Base-by-base conservation (phyloP, 495 filamentous ascomycete species). In the Penicillium diatomitis region DNA sequence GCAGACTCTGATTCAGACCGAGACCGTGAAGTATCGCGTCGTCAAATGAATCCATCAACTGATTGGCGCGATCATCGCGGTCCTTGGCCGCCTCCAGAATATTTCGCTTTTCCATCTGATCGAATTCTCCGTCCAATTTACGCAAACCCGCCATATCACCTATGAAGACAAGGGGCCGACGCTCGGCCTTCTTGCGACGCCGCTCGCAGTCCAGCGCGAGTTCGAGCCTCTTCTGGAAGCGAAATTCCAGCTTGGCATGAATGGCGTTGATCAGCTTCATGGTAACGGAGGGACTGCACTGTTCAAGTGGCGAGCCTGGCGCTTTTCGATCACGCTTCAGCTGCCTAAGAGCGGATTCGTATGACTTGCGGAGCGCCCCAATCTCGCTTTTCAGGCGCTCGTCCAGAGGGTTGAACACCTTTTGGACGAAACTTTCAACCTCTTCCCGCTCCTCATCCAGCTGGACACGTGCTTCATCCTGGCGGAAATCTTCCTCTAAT, bases 401-500 rank as follows among this genome's bases (percentile, higher is more conserved):
- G 53, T 80, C 79, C 2, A 77, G 61, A 7, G 70, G 65, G 34
- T 73, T 67, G 55, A 81, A 82, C 41, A 82, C 76, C 31, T 71
- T 54, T 0, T 58, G 55, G 28, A 76, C 67, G 49, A 77, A 83
- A 32, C 62, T 62, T 11, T 79, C 67, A 32, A 80, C 73, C 60
- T 83, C 80, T 4, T 60, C 57, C 28, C 75, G 65, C 53, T 80
- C 76, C 53, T 83, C 80, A 20, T 75, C 70, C 28, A 77, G 65
- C 53, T 80, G 78, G 27, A 62, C 60, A 6, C 70, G 69, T 37
- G 72, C 71, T 57, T 83, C 80, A 6, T 62, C 66, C 48, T 73
- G 72, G 34, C 79, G 75, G 54, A 81, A 82, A 32, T 81, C 76
- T 47, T 78, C 73, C 52, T 82, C 79, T n/a, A 82, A 65, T 12